Conservation (phyloP, 2,329 filamentous ascomycete species). For the Capronia epimyces region DNA sequence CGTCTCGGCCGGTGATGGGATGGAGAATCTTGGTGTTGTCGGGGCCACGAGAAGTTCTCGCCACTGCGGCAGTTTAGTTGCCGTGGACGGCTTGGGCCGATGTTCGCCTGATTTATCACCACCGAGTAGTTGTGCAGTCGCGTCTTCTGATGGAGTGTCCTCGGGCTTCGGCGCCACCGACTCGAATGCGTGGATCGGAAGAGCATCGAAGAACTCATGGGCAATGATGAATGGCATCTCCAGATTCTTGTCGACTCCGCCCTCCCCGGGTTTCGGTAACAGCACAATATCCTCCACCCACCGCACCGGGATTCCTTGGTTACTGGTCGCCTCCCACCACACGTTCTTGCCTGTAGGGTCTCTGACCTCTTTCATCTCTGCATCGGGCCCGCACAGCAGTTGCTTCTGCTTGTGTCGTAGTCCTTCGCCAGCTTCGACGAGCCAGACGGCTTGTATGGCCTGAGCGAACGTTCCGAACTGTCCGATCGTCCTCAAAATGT, state of each 20-base stretch:
- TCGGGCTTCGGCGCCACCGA: conserved; percentile 54
- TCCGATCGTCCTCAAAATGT: conserved; percentile 80
- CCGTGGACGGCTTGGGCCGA: conserved; percentile 32
- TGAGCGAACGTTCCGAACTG: conserved; percentile 73
- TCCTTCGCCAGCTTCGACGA: conserved; percentile 86
- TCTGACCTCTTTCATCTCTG: conserved; percentile 59
- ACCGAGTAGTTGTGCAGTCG: conserved; percentile 40
- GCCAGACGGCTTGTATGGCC: conserved; percentile 79
- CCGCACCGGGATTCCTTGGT: conserved; percentile 59
- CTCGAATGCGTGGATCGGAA: conserved; percentile 94
- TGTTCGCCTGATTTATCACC: conserved; percentile 5
- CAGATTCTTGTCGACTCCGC: conserved; percentile 51
- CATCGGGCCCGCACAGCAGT: conserved; percentile 69
- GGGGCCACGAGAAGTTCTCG: conserved; percentile 74
- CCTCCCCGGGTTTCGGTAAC: conserved; percentile 64
- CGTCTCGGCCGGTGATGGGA: conserved; percentile 41
- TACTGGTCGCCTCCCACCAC: conserved; percentile 69
- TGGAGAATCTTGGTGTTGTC: conserved; percentile 54
- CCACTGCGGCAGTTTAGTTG: conserved; percentile 59
- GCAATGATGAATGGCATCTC: conserved; percentile 89
- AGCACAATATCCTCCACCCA: conserved; percentile 88
- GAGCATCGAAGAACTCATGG: conserved; percentile 97
- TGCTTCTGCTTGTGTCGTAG: conserved; percentile 72
- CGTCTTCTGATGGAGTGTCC: conserved; percentile 36
- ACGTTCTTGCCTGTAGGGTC: conserved; percentile 32